Evolutionary conservation across 768 basidiomycete genomes (phyloP).

Genomic region (Kwoniella bestiolae): DNA sequence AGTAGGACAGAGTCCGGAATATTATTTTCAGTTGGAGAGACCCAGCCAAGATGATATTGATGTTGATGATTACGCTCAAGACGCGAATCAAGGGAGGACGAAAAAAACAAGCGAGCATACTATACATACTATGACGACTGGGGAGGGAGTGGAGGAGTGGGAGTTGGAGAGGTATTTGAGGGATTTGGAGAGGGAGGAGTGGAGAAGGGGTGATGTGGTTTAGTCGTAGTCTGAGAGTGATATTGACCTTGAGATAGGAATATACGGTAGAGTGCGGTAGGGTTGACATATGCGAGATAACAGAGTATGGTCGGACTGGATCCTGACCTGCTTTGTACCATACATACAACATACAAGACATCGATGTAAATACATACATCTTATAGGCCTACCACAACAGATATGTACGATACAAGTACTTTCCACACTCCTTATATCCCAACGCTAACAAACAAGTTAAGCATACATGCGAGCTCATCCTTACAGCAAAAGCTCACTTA

Average conservation of each 20-base stretch:
- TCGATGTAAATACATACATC: too few species aligned
- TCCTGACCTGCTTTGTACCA: too few species aligned
- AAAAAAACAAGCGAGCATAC: conserved; percentile 11
- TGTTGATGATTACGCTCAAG: not conserved
- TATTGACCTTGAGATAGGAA: too few species aligned
- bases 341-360: too few species aligned
- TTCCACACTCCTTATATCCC: too few species aligned
- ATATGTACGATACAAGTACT: too few species aligned
- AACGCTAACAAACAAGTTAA: too few species aligned
- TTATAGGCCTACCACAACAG: too few species aligned
- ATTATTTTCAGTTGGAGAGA: conserved; percentile 17
- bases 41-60: not conserved
- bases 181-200: conserved; percentile 17
- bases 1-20: conserved; percentile 14
- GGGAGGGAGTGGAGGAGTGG: conserved; percentile 32
- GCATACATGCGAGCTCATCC: too few species aligned
- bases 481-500: too few species aligned
- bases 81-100: not conserved
- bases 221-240: not conserved
- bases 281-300: not conserved
- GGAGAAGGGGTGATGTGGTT: not conserved
- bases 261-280: too few species aligned
- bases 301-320: not conserved
- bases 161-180: conserved; percentile 35
- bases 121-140: conserved; percentile 21